phyloP scores from a whole-genome alignment of 805 yeast genomes.

The Sugiyamaella americana region DNA sequence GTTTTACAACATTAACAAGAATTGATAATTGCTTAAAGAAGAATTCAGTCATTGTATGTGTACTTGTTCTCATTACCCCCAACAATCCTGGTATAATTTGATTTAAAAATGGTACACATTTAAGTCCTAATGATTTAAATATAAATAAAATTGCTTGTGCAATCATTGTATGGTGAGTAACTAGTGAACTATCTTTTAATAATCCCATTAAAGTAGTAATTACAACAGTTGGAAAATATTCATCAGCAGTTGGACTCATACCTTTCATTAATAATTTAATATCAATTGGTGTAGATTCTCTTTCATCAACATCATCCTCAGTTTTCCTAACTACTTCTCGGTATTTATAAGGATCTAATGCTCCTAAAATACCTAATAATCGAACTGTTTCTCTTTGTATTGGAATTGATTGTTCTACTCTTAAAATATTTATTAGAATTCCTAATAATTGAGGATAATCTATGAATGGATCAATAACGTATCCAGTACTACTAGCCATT shows the following conservation, averaged over 20 bases:
- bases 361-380: slow-evolving; percentile 88
- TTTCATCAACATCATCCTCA: slow-evolving; percentile 46
- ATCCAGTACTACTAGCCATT: slow-evolving; percentile 83
- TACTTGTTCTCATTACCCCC: slow-evolving; percentile 67
- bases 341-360: slow-evolving; percentile 92
- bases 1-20: slow-evolving; percentile 73
- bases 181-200: slow-evolving; percentile 75
- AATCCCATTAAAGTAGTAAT: slow-evolving; percentile 79
- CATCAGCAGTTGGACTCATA: slow-evolving; percentile 83
- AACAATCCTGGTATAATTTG: slow-evolving; percentile 85
- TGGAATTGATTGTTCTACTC: slow-evolving; percentile 67
- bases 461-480: slow-evolving; percentile 86
- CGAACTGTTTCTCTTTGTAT: slow-evolving; percentile 85
- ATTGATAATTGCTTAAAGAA: slow-evolving; percentile 85
- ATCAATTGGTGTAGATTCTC: slow-evolving; percentile 85
- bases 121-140: slow-evolving; percentile 78
- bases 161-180: slow-evolving; percentile 82
- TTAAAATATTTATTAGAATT: slow-evolving; percentile 71
- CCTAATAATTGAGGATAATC: slow-evolving; percentile 89
- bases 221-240: slow-evolving; percentile 92
- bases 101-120: slow-evolving; percentile 84
- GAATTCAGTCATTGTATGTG: slow-evolving; percentile 72
- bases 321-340: slow-evolving; percentile 79
- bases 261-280: slow-evolving; percentile 88
- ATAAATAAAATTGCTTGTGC: slow-evolving; percentile 92